Evolutionary conservation across 257 asterid genomes (phyloP).

Genomic region (Lycium barbarum): DNA sequence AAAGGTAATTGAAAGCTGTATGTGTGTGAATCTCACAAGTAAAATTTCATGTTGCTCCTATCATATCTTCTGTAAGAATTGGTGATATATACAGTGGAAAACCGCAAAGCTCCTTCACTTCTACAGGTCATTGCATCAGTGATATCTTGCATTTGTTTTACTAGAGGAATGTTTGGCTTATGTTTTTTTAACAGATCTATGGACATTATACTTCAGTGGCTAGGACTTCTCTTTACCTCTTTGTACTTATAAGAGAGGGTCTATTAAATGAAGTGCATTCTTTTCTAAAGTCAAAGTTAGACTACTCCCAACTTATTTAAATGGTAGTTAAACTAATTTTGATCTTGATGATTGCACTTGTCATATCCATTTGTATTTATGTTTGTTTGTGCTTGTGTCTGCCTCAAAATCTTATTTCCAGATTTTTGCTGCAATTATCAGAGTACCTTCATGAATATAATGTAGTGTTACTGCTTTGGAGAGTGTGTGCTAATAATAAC

Average conservation of each 20-base stretch:
- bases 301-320: conserved; percentile 1
- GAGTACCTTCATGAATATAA: conserved; percentile 8
- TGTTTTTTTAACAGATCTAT: conserved; percentile 4
- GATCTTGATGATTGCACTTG: neutral
- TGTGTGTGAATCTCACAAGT: conserved; percentile 13
- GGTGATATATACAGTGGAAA: conserved; percentile 1
- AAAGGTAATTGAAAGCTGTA: conserved; percentile 10
- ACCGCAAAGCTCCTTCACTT: neutral
- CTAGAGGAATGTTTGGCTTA: neutral
- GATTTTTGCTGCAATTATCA: conserved; percentile 21
- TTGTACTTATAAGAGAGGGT: conserved; percentile 7
- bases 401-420: conserved; percentile 16
- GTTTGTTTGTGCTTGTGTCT: neutral
- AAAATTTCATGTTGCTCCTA: neutral
- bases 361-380: neutral
- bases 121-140: neutral
- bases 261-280: conserved; percentile 8
- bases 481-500: neutral
- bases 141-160: neutral
- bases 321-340: conserved; percentile 15
- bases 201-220: neutral
- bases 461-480: neutral
- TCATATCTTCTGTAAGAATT: conserved; percentile 19
- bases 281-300: conserved; percentile 14
- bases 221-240: conserved; percentile 6